Conservation (phyloP, 208 protist species). For the Novymonas esmeraldas region DNA sequence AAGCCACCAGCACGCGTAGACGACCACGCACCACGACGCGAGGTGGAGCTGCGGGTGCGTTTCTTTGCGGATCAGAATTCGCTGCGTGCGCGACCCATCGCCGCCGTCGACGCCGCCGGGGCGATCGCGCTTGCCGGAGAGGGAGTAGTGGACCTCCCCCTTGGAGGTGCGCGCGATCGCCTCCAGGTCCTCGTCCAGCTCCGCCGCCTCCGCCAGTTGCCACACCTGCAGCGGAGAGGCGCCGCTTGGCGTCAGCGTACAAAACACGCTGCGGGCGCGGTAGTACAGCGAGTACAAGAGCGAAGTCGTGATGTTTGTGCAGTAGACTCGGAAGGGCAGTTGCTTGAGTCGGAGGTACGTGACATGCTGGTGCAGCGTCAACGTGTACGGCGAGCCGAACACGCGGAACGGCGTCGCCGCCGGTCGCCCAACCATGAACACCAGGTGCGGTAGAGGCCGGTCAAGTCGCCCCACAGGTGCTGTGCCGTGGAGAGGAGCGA, state of each 20-base stretch:
- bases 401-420: constrained; percentile 57
- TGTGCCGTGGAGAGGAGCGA: too few relatives aligned
- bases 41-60: constrained; percentile 82
- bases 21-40: constrained; percentile 60
- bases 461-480: too few relatives aligned
- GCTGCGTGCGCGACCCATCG: constrained; percentile 30
- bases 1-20: constrained; percentile 89
- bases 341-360: constrained; percentile 84
- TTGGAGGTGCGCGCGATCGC: constrained; percentile 8
- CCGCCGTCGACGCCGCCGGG: background rate
- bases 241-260: constrained; percentile 56
- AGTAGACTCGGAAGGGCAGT: constrained; percentile 85
- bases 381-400: constrained; percentile 80
- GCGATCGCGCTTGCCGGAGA: background rate
- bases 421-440: constrained; percentile 6
- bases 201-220: constrained; percentile 71
- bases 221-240: constrained; percentile 67
- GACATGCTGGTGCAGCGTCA: constrained; percentile 78
- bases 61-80: constrained; percentile 49
- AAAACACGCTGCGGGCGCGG: constrained; percentile 63
- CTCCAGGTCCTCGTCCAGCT: constrained; percentile 48
- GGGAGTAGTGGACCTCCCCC: constrained; percentile 17
- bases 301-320: constrained; percentile 74
- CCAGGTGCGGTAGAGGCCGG: too few relatives aligned
- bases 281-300: constrained; percentile 70